A percentile compares a stretch with the other conserved stretches of the same genome.
Conservation (phyloP, 2,329 filamentous ascomycete species). For the Stachybotrys chartarum region DNA sequence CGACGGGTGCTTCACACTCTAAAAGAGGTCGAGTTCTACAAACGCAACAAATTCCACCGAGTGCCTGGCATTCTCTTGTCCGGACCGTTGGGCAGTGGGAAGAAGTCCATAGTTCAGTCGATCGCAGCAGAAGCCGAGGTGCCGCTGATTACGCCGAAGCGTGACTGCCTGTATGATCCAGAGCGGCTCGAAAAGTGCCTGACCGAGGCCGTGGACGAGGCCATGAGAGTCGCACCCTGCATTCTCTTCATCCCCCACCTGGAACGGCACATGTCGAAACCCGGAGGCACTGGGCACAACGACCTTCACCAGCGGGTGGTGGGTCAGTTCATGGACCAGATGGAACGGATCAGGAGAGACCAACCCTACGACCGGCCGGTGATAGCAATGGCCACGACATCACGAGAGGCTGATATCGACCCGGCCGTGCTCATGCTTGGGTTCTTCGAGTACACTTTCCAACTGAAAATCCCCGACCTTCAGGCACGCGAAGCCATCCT, state of each 20-base stretch:
- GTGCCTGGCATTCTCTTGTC: constrained; percentile 61
- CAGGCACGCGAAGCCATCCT: constrained; percentile 72
- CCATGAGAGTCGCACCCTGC: constrained; percentile 77
- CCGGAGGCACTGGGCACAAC: constrained; percentile 68
- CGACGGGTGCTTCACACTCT: constrained; percentile 7
- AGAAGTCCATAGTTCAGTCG: constrained; percentile 68
- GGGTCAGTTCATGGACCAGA: constrained; percentile 74
- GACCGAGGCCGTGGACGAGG: constrained; percentile 57
- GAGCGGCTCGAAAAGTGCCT: constrained; percentile 32
- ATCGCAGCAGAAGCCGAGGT: constrained; percentile 66
- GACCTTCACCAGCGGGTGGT: constrained; percentile 89
- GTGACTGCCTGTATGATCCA: constrained; percentile 25
- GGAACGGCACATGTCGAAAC: constrained; percentile 74
- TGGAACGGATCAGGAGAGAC: constrained; percentile 71
- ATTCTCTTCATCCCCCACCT: constrained; percentile 90
- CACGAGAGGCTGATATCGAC: constrained; percentile 79
- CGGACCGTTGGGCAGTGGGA: constrained; percentile 74
- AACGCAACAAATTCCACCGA: constrained; percentile 7
- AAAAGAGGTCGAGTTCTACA: constrained; percentile 12
- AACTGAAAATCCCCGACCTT: constrained; percentile 81
- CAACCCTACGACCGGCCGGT: constrained; percentile 67
- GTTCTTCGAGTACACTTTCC: constrained; percentile 76
- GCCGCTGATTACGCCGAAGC: constrained; percentile 55
- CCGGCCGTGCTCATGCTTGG: constrained; percentile 67
- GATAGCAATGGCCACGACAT: constrained; percentile 86